Base-by-base conservation (phyloP, 345 rosid genomes). In the Arabidopsis thaliana region DNA sequence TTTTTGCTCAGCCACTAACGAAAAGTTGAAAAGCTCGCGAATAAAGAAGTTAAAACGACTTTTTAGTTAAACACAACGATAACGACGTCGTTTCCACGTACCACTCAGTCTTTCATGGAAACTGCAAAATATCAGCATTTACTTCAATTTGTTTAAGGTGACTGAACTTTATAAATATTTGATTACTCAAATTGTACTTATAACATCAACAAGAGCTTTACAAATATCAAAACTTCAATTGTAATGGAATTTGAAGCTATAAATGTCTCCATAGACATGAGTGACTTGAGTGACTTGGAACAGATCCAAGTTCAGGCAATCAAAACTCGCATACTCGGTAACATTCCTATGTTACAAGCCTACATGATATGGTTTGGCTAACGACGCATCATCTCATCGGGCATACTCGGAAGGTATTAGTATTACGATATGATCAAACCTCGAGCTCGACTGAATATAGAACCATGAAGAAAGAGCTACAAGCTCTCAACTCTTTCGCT, bases 1-100 rank as follows among this genome's bases (percentile, higher is more conserved):
- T 89, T 61, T 61, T n/a, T 36, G n/a, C 2, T 63, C 75, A 55
- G 60, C 66, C 53, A 28, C 75, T 45, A 4, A 2, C 41, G 20
- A 34, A 8, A n/a, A 49, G 8, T 22, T 52, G 24, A 5, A 30
- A 8, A 14, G 23, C 41, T 13, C 49, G 1, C 23, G 23, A 32
- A 10, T 2, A 3, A 71, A 46, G 3, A 42, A 3, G 11, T 4
- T 1, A 14, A 57, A 23, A 8, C 6, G 16, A 49, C 7, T 49
- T 42, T 7, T 6, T 7, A 14, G 2, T 36, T 33, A 2, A 58
- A 46, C 40, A 12, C 7, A 9, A 0, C 0, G 2, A 4, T 0
- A 11, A 22, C 79, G 79, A 44, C 71, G 65, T 63, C 80, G 80
- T 58, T 33, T 57, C 12, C 0, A 0, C n/a, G 11, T 3, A 32